phyloP scores from a whole-genome alignment of 495 filamentous ascomycete species.

The Podospora sp. region DNA sequence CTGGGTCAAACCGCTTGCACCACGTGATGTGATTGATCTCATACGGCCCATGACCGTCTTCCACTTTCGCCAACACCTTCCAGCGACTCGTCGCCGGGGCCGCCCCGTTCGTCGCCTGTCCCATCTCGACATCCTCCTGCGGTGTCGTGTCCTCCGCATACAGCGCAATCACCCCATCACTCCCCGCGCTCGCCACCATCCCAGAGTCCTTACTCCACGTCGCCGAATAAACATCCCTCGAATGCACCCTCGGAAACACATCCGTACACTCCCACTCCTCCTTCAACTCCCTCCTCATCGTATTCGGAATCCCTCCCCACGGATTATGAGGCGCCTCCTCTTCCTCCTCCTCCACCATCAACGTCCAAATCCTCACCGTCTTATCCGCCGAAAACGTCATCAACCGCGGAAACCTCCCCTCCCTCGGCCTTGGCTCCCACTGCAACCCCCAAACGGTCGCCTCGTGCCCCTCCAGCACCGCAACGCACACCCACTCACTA shows the following conservation, averaged over 20 bases:
- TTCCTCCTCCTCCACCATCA: constrained; percentile 58
- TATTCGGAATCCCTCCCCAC: constrained; percentile 68
- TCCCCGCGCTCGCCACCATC: constrained; percentile 76
- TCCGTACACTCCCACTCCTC: constrained; percentile 81
- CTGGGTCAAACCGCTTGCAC: constrained; percentile 63
- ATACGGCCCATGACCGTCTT: constrained; percentile 82
- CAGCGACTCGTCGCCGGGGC: constrained; percentile 56
- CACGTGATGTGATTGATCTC: constrained; percentile 91
- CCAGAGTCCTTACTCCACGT: constrained; percentile 78
- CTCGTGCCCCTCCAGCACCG: constrained; percentile 72
- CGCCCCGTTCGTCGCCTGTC: constrained; percentile 7
- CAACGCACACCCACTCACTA: constrained; percentile 87
- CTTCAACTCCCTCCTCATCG: constrained; percentile 71
- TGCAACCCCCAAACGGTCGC: constrained; percentile 87
- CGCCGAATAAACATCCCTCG: constrained; percentile 77
- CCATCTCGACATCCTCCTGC: constrained; percentile 44
- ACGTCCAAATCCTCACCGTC: constrained; percentile 76
- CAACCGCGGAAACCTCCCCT: constrained; percentile 59
- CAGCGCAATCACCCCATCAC: constrained; percentile 80
- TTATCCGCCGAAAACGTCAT: constrained; percentile 78
- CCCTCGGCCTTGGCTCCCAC: constrained; percentile 64
- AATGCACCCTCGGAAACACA: constrained; percentile 71
- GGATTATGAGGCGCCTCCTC: constrained; percentile 36
- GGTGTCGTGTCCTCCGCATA: constrained; percentile 63
- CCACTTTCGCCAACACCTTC: constrained; percentile 64